These are phyloP conservation scores for Penicillium antarcticum DNA, from an alignment of 495 filamentous ascomycete genomes.

Conservation along the genomic window DNA sequence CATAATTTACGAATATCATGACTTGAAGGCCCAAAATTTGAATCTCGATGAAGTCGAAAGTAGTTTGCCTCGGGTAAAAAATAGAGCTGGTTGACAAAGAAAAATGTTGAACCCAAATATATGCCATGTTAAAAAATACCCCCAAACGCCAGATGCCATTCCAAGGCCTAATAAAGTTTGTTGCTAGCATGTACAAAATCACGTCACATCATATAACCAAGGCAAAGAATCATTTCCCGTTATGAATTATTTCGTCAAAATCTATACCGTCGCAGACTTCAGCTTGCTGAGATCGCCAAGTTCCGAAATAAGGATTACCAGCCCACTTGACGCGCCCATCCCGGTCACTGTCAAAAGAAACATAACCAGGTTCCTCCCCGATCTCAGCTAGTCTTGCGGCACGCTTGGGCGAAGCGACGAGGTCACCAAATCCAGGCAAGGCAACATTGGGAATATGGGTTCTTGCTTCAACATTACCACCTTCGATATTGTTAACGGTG, in stretches of 20 bases:
- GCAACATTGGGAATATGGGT: conserved; percentile 40
- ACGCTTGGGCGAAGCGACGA: conserved; percentile 30
- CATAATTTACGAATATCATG: conserved; percentile 7
- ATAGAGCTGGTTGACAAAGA: no score
- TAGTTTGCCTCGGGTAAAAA: not conserved
- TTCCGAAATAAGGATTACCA: conserved; percentile 35
- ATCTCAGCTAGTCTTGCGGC: conserved; percentile 7
- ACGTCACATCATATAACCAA: conserved; percentile 10
- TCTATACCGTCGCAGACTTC: conserved; percentile 39
- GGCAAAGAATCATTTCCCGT: conserved; percentile 20
- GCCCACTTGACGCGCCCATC: conserved; percentile 35
- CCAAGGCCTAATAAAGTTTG: not conserved
- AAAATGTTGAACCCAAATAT: not conserved
- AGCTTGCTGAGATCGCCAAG: conserved; percentile 36
- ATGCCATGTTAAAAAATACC: no score
- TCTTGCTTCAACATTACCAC: conserved; percentile 37
- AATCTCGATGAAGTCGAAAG: not conserved
- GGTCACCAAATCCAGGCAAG: conserved; percentile 32
- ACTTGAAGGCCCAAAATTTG: not conserved
- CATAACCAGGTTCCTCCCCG: conserved; percentile 33
- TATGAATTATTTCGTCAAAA: conserved; percentile 22
- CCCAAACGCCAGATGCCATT: conserved; percentile 9
- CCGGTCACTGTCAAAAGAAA: conserved; percentile 41
- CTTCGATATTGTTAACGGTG: conserved; percentile 40
- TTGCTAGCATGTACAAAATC: not conserved